Evolutionary conservation across 495 filamentous ascomycete genomes (phyloP).

Genomic region (Hypoxylon perforatum): DNA sequence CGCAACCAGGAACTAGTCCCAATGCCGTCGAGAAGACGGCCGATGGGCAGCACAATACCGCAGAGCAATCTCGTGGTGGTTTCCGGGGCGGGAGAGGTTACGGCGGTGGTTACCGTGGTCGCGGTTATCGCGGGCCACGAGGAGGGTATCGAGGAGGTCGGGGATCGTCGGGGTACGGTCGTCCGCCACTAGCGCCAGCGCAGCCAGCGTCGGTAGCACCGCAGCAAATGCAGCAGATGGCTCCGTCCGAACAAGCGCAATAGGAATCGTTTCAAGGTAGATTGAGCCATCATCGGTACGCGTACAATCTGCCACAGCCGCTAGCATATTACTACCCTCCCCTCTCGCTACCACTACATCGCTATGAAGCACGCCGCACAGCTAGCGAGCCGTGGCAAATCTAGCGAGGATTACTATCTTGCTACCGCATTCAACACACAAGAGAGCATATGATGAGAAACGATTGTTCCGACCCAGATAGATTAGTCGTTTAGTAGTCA

Average conservation of each 20-base stretch:
- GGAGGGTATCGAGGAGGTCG: constrained; percentile 41
- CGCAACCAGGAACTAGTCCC: constrained; percentile 2
- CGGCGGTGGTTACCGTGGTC: constrained; percentile 35
- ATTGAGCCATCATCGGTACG: constrained; percentile 1
- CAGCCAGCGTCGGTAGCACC: neutral
- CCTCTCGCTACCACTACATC: neutral
- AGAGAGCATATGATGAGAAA: constrained; percentile 1
- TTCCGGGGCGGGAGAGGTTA: constrained; percentile 43
- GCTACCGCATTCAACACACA: neutral
- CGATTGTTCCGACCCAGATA: constrained; percentile 1
- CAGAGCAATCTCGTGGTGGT: constrained; percentile 30
- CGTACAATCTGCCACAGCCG: neutral
- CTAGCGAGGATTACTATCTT: neutral
- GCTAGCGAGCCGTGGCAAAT: neutral
- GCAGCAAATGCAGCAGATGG: constrained; percentile 6
- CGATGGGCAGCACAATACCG: neutral
- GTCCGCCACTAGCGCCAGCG: constrained; percentile 11
- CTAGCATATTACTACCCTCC: neutral
- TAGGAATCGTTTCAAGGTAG: constrained; percentile 24
- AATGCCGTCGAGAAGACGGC: constrained; percentile 9
- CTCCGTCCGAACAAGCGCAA: constrained; percentile 34
- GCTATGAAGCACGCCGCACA: neutral
- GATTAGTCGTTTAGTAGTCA: neutral
- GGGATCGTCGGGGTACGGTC: constrained; percentile 24
- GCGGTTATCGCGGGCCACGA: constrained; percentile 35